Percentiles rank a stretch among this genome's conserved stretches.
Evolutionary conservation across 1,284 basidiomycete genomes (phyloP).

Genomic region (Trametes versicolor): DNA sequence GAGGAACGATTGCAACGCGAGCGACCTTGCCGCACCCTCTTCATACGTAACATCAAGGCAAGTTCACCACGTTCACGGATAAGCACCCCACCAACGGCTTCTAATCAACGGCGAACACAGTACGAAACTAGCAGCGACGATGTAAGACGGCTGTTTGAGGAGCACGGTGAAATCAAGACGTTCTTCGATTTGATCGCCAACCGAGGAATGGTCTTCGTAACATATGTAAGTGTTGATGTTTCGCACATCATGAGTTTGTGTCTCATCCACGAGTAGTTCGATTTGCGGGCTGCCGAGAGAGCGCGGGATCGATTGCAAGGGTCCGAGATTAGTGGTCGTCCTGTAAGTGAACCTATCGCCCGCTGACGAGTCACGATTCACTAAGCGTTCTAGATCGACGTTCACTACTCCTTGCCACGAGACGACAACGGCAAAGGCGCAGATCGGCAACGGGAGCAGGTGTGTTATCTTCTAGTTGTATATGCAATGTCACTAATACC

Average conservation of each 20-base stretch:
- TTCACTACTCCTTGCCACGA: conserved; percentile 95
- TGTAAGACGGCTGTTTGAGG: conserved; percentile 88
- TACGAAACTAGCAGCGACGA: conserved; percentile 91
- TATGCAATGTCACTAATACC: conserved; percentile 11
- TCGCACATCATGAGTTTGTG: not conserved
- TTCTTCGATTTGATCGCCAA: conserved; percentile 96
- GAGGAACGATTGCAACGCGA: conserved; percentile 91
- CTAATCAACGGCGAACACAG: conserved; percentile 56
- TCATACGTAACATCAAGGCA: conserved; percentile 97
- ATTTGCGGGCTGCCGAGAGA: conserved; percentile 90
- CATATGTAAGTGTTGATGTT: conserved; percentile 83
- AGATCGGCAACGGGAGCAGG: conserved; percentile 91
- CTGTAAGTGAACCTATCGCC: conserved; percentile 60
- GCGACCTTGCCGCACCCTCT: conserved; percentile 93
- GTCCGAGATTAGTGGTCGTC: conserved; percentile 83
- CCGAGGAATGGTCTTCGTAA: conserved; percentile 97
- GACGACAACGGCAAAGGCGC: conserved; percentile 82
- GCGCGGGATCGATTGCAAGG: conserved; percentile 91
- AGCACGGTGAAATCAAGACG: conserved; percentile 94
- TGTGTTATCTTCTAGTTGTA: conserved; percentile 43
- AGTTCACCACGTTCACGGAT: conserved; percentile 50
- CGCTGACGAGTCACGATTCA: conserved; percentile 8
- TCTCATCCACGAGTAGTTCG: conserved; percentile 65
- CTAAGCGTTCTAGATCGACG: conserved; percentile 80
- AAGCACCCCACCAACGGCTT: not conserved